Evolutionary conservation across 83 land plant genomes (phyloP), one percentile per base, ranked within the genome.

Genomic region (Diphasiastrum complanatum): DNA sequence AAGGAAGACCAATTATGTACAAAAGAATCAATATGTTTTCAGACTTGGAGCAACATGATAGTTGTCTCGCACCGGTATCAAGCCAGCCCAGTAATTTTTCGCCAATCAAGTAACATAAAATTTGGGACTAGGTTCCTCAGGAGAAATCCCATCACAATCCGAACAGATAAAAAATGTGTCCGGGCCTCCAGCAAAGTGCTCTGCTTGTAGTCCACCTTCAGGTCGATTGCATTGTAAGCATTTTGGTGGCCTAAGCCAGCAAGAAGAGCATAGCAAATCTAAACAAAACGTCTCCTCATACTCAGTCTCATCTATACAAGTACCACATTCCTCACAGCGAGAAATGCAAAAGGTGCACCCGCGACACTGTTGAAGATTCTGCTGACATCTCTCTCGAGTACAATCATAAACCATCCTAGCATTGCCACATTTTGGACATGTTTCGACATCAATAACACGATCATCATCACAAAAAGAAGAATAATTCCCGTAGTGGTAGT

Each of bases 291-390:
- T 75, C 19, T 67, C 72, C 43, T 66, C 80, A 2, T 52, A 65
- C 1, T 66, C 79, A 37, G 51, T 64, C n/a, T n/a, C n/a, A 19
- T 69, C 57, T 0, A 79, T 33, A 52, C 95, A 87, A 6, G 51
- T 65, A 3, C 95, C 89, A 57, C 95, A 87, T 37, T 79, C 86
- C 37, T 69, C 82, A 55, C 95, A 87, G 46, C 95, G 72, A 11
- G 71, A 47, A 25, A 81, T 75, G 67, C 95, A 87, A 25, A 54
- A 35, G 47, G 31, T 45, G 59, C 95, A 87, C 0, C 78, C 89
- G 23, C 78, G 68, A 63, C 95, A 87, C 34, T 33, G 54, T 47
- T 26, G 40, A 30, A 64, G 18, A 64, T 51, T 63, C 41, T 25
- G 31, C 35, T 50, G 61, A 63, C 92, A 83, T 19, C 47, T 23